Base-by-base conservation (phyloP, 2,329 filamentous ascomycete genomes). In the Fusarium sacchari region DNA sequence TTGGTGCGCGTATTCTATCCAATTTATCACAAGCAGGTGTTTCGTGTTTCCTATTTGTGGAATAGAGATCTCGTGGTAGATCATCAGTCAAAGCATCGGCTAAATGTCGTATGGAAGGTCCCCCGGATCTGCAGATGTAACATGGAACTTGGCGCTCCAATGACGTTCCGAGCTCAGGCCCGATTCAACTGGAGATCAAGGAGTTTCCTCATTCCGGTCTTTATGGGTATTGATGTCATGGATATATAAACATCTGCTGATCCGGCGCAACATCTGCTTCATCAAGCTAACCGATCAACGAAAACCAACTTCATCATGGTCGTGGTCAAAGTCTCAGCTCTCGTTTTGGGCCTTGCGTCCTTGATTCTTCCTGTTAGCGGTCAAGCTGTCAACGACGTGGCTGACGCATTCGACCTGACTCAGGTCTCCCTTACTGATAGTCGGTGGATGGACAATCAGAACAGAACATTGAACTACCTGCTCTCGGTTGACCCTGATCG, bases 381-480 rank as follows among this genome's bases (percentile, higher is more conserved):
- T 13, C 69, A 62, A 30, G 34, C 43, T 24, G 46, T 73, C 34
- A 44, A 58, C 12, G 60, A 69, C 6, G n/a, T 65, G 2, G 67
- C 70, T 15, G 50, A 55, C 14, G 65, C 65, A 3, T 73, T 73
- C 7, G 70, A 67, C 4, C 6, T 73, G 14, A 61, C 55, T 4
- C 42, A 73, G 5, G 71, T 73, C 3, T 55, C 70, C 10, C 53
- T 73, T 1, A 73, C 70, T 7, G 70, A 73, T 18, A 73, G 71
- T 40, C 71, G 71, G 30, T 73, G 71, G 71, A 67, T 71, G 61
- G 71, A 73, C 9, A 73, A 73, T n/a, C 71, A 73, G 42, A 66
- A 68, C 14, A 49, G 71, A 17, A 74, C 71, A 13, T 20, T 72
- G 32, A 72, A 44, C 24, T 73, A 74, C 22, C 71, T 73, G 10